phyloP scores from a whole-genome alignment of 345 rosid genomes.

The Salix caprea region DNA sequence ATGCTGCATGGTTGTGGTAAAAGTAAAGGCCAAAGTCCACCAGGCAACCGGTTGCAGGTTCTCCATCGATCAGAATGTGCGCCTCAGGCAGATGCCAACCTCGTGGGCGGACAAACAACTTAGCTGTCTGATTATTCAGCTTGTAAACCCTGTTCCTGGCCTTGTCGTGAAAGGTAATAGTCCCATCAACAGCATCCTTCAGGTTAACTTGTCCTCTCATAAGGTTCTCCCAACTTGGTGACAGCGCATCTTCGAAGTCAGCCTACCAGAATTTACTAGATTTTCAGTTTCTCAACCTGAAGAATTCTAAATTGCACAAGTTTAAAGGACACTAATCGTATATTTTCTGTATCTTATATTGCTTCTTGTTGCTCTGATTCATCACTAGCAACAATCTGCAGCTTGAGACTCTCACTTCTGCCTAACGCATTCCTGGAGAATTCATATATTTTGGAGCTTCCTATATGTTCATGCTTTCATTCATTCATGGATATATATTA shows the following conservation, averaged over 20 bases:
- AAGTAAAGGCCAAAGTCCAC: slow-evolving; percentile 91
- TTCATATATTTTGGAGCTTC: no score
- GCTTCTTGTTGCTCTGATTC: no score
- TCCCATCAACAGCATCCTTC: slow-evolving; percentile 84
- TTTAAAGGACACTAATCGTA: no score
- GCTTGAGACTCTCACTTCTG: no score
- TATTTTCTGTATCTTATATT: no score
- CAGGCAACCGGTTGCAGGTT: slow-evolving; percentile 83
- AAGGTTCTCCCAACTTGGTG: slow-evolving; percentile 94
- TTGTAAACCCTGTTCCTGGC: slow-evolving; percentile 76
- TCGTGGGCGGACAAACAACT: slow-evolving; percentile 80
- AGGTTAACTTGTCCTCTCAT: slow-evolving; percentile 85
- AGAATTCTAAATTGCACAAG: no score
- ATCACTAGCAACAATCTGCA: no score
- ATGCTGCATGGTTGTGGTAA: slow-evolving; percentile 64
- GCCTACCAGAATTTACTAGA: slow-evolving; percentile 40
- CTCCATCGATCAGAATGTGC: slow-evolving; percentile 77
- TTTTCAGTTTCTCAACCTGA: not conserved
- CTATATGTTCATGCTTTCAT: not conserved
- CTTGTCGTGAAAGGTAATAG: slow-evolving; percentile 69
- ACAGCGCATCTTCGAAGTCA: slow-evolving; percentile 85
- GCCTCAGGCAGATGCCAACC: slow-evolving; percentile 95
- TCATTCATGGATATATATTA: not conserved
- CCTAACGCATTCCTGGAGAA: no score
- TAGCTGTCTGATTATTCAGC: slow-evolving; percentile 75